These are phyloP conservation scores for Arthroderma uncinatum DNA, from an alignment of 2,329 filamentous ascomycete species.

Conservation along the genomic window DNA sequence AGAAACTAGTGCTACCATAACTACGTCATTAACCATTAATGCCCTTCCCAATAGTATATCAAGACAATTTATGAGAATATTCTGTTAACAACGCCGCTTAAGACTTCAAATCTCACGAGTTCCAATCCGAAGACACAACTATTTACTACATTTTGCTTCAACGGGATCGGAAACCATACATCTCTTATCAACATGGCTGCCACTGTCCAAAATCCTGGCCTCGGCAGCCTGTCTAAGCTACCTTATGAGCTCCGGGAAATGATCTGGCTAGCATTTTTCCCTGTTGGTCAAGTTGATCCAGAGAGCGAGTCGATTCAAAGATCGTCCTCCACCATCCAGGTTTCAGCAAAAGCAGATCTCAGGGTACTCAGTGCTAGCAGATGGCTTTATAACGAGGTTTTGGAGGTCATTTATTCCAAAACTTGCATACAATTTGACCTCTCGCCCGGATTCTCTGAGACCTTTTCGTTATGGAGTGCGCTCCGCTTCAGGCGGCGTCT, in stretches of 20 bases:
- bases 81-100: no score
- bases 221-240: not conserved
- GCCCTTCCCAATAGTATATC: no score
- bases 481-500: not conserved
- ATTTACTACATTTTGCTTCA: no score
- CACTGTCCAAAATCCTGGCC: not conserved
- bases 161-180: no score
- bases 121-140: no score
- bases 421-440: not conserved
- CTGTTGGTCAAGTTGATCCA: not conserved
- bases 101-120: no score
- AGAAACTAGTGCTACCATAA: no score
- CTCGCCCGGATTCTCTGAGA: not conserved
- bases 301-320: not conserved
- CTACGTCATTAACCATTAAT: no score
- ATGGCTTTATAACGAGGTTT: not conserved
- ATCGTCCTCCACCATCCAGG: not conserved
- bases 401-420: not conserved
- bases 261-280: slow-evolving; percentile 1
- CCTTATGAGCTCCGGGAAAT: slow-evolving; percentile 7
- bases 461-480: not conserved
- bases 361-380: not conserved
- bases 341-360: not conserved
- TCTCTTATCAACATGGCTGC: not conserved
- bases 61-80: no score